phyloP scores from a whole-genome alignment of 805 yeast species.

The Saccharomycopsis capsularis region DNA sequence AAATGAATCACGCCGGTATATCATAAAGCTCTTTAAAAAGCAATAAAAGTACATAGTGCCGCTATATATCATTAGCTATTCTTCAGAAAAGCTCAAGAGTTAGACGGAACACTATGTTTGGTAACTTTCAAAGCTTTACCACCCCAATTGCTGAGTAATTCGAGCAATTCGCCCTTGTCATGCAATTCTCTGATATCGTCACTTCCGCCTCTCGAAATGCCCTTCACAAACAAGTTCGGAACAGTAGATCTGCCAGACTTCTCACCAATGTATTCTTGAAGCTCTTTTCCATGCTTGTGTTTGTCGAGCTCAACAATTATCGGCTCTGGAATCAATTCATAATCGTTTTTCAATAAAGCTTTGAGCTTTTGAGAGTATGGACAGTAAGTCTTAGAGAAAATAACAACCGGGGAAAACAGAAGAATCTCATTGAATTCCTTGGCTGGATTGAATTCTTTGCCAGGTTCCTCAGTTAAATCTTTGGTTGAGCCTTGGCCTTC shows the following conservation, averaged over 20 bases:
- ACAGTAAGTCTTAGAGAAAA: constrained; percentile 52
- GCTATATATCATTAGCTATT: background rate
- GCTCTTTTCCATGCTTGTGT: constrained; percentile 65
- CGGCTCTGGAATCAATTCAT: constrained; percentile 67
- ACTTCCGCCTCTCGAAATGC: constrained; percentile 76
- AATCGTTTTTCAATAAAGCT: constrained; percentile 52
- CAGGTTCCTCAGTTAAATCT: constrained; percentile 23
- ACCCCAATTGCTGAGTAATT: constrained; percentile 56
- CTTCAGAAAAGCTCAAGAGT: too few relatives aligned
- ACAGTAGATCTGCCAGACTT: constrained; percentile 79
- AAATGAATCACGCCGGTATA: too few relatives aligned
- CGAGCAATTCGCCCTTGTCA: constrained; percentile 45
- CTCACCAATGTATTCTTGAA: constrained; percentile 65
- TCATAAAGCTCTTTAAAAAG: too few relatives aligned
- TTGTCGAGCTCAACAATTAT: constrained; percentile 73
- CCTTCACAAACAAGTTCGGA: constrained; percentile 78
- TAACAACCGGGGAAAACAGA: constrained; percentile 53
- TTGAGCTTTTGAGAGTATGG: constrained; percentile 75
- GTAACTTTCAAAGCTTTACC: constrained; percentile 42
- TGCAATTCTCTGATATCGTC: constrained; percentile 72
- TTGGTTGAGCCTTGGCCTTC: constrained; percentile 16
- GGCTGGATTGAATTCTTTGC: constrained; percentile 40
- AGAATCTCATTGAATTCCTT: constrained; percentile 52
- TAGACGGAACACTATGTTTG: constrained; percentile 52
- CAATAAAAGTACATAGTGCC: background rate